Evolutionary conservation across 2,329 filamentous ascomycete species (phyloP), one percentile per base, ranked within the genome.

Genomic region (Colletotrichum theobromicola): DNA sequence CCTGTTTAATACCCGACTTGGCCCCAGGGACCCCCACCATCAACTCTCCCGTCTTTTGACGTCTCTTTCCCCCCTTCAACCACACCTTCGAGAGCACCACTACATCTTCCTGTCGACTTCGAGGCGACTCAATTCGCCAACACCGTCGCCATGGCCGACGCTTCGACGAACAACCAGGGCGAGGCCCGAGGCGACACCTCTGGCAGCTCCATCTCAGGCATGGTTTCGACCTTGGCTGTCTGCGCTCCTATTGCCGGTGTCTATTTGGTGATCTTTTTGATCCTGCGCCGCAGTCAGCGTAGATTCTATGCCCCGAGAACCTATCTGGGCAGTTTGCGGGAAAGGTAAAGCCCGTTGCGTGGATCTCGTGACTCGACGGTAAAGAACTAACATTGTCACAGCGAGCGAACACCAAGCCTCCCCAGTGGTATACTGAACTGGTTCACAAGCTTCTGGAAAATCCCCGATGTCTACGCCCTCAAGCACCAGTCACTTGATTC

Each of bases 401-500:
- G 87, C 74, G 89, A 93, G 79, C 90, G 91, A 67, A 89, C 90
- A 15, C 90, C 90, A 18, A 79, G 84, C 3, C 85, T 92, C 0
- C 88, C 91, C 16, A 87, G 79, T 32, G 91, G 92, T 70, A 77
- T 90, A 4, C 86, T 93, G 77, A 90, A 91, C 78, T 94, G 93
- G 93, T 82, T 94, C 67, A 83, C 82, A n/a, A 82, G 87, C 32
- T 93, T 94, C 84, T 92, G 90, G 85, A 89, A 88, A 79, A 88
- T 91, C 71, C 88, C 89, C 6, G 95, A 98, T 82, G 90, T 91
- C 67, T 95, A 94, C 80, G 92, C 94, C 37, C 90, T 98, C 32
- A 93, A 95, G 79, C 94, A 97, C 84, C 94, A 95, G 83, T 96
- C 94, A 2, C 90, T 98, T 78, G 95, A 98, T 83, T 93, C 93